Percentiles rank a stretch among this genome's conserved stretches.
These are phyloP conservation scores for Acacia acuminata DNA, from an alignment of 306 rosid species.

Conservation along the genomic window DNA sequence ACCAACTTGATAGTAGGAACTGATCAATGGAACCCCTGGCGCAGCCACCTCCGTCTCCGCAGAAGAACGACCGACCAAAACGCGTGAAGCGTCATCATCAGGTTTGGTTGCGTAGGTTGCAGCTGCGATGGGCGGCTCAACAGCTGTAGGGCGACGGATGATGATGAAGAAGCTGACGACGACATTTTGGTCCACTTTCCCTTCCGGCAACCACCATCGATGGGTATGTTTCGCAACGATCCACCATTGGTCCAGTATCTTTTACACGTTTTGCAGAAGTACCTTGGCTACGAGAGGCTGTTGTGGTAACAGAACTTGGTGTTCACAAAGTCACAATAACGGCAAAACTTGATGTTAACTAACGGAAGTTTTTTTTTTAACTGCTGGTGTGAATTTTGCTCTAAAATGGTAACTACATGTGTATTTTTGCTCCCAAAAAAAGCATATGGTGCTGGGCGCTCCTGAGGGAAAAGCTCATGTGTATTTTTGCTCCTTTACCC, in stretches of 20 bases:
- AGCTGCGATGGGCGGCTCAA: neutral
- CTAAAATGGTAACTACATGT: too few relatives aligned
- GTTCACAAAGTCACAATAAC: conserved; percentile 48
- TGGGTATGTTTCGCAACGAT: conserved; percentile 61
- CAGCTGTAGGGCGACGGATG: neutral
- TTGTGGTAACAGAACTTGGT: conserved; percentile 73
- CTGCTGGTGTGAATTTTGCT: too few relatives aligned
- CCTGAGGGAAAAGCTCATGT: too few relatives aligned
- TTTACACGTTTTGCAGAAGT: conserved; percentile 60
- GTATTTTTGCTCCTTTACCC: too few relatives aligned
- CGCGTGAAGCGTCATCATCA: conserved; percentile 1
- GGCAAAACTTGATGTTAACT: too few relatives aligned
- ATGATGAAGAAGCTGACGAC: neutral
- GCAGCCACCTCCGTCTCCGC: neutral
- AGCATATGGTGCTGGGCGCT: too few relatives aligned
- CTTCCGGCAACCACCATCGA: conserved; percentile 61
- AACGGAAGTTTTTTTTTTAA: too few relatives aligned
- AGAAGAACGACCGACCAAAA: neutral
- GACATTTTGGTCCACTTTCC: conserved; percentile 45
- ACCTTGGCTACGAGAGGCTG: conserved; percentile 62
- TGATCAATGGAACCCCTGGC: neutral
- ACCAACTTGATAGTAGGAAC: conserved; percentile 34
- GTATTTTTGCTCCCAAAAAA: too few relatives aligned
- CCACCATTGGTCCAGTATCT: conserved; percentile 81
- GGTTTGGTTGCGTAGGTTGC: conserved; percentile 18